Percentiles rank a stretch among this genome's conserved stretches.
These are phyloP conservation scores for Pholiota conissans DNA, from an alignment of 768 basidiomycete species.

Conservation along the genomic window DNA sequence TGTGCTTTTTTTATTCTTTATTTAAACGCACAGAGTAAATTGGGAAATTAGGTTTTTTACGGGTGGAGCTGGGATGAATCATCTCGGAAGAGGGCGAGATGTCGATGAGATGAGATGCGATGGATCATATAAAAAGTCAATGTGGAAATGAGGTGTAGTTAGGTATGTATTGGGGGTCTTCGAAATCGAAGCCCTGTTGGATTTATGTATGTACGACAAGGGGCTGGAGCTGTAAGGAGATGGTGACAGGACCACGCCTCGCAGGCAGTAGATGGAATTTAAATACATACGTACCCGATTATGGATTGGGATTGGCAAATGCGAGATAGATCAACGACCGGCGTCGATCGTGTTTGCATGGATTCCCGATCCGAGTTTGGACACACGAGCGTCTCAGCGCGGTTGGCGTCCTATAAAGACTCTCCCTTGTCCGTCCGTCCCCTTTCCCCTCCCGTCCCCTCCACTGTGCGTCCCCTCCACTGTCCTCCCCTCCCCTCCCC, in stretches of 20 bases:
- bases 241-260: neutral
- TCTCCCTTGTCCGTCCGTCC: no score
- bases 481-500: neutral
- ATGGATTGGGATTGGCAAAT: neutral
- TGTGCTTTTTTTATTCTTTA: no score
- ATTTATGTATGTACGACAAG: neutral
- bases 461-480: neutral
- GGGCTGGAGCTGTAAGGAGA: neutral
- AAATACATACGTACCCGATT: no score
- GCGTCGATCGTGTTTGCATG: neutral
- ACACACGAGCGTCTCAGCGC: neutral
- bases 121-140: neutral
- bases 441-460: neutral
- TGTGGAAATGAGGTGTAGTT: no score
- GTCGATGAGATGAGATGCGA: neutral
- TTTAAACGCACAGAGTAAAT: no score
- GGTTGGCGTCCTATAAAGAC: neutral
- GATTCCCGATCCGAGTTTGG: neutral
- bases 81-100: neutral
- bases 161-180: no score
- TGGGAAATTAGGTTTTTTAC: no score
- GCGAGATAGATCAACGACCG: neutral
- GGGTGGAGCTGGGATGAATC: neutral
- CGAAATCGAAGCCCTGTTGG: neutral
- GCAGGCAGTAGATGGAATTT: neutral